Evolutionary conservation across 352 stramenopile species (phyloP), one percentile per base, ranked within the genome.

Genomic region (Thalassiosira hispida): DNA sequence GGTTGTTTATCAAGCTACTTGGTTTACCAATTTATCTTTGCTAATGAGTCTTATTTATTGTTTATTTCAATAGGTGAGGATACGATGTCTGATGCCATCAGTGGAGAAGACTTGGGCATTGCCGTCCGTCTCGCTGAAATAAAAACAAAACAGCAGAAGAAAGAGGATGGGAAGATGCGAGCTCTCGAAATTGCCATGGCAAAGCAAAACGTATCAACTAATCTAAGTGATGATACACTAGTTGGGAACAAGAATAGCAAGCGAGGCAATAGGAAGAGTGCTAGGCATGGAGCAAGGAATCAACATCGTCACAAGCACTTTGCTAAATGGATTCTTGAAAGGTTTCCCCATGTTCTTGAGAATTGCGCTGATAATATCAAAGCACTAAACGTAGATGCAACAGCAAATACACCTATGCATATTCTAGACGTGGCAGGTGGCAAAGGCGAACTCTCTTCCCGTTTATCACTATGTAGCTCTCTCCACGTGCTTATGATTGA

Each of bases 281-380:
- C 61, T 38, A 44, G 87, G 4, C 88, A 92, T 67, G 90, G 90
- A 25, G 89, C 86, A 56, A 68, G 87, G 27, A 95, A 95, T 81
- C 87, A 95, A 60, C 64, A 93, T 72, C 75, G 86, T 25, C 78
- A 89, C 64, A 93, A 92, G 29, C 51, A 74, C 53, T 91, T 94
- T 83, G 67, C 83, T 40, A 83, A 87, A 69, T 92, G 84, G 86
- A 52, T 94, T 25, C 31, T 89, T 0, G 33, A 78, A 22, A 82
- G 18, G 42, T 86, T 86, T 40, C 72, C 77, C 5, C 66, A 88
- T 38, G 61, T 83, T 23, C 14, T 77, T 31, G 23, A 46, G 1
- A 64, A 85, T 56, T 73, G 65, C 29, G 25, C 23, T 22, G 25
- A 70, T 23, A 4, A 47, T 52, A 35, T 49, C 1, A 57, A 68